Conservation (phyloP, 2,329 filamentous ascomycete species). For the Colletotrichum chlorophyti region DNA sequence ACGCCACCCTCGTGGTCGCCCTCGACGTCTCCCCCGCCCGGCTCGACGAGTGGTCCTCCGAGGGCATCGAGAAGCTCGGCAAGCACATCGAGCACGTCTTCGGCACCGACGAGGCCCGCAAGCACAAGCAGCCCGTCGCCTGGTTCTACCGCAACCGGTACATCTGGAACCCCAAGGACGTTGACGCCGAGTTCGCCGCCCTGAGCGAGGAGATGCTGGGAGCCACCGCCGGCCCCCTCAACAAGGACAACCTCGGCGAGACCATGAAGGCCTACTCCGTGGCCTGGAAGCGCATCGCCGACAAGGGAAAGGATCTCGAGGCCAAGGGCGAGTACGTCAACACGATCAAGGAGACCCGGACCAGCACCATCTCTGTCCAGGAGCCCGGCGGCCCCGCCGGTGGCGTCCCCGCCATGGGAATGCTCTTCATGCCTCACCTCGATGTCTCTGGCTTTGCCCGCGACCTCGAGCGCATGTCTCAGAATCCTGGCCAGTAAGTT, state of each 20-base stretch:
- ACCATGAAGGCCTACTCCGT: neutral
- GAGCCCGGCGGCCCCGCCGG: neutral
- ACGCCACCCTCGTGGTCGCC: neutral
- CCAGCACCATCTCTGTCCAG: neutral
- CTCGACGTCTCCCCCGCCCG: neutral
- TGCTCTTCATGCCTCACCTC: too few species aligned
- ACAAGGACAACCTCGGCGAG: neutral
- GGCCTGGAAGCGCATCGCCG: neutral
- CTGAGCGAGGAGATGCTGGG: neutral
- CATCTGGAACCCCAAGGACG: constrained; percentile 5
- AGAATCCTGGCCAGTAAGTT: too few species aligned
- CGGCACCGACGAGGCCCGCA: neutral
- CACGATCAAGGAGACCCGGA: neutral
- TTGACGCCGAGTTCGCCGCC: neutral
- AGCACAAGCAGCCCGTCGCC: neutral
- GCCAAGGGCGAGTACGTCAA: neutral
- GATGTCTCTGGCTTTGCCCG: too few species aligned
- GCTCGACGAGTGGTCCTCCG: neutral
- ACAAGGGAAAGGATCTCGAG: neutral
- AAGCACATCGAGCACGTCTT: neutral
- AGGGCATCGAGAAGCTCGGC: neutral
- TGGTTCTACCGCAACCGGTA: neutral
- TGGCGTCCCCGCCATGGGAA: neutral
- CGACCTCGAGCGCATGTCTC: too few species aligned
- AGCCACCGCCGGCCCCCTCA: neutral